Evolutionary conservation across 129 eudicot species (phyloP), one percentile per base, ranked within the genome.

Genomic region (Scalesia atractyloides): DNA sequence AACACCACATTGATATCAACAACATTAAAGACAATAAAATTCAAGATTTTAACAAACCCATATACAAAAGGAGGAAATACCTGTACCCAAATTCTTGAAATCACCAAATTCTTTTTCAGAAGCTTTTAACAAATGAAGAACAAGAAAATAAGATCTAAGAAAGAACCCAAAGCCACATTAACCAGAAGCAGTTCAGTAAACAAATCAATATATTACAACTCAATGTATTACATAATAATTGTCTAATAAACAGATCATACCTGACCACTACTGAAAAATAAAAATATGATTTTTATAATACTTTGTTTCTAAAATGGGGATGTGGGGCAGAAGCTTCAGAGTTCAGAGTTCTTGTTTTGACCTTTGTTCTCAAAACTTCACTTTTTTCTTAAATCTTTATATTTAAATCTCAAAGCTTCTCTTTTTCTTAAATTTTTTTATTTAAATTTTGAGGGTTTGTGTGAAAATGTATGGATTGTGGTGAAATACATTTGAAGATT

Each of bases 21-120:
- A 64, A 64, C 9, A 64, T 39, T 19, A 16, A 64, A 64, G 52
- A 64, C 9, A 9, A 64, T 5, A 44, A 56, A 51, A 57, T 71
- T 41, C 39, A 71, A 71, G 66, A 36, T 34, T 71, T 71, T 52
- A 56, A 57, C 66, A 71, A 71, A 77, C 64, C 81, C 65, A 72
- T 34, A 51, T 24, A 47, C 64, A 53, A 78, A 72, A 78, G n/a
- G n/a, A n/a, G 47, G 22, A 69, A 50, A 53, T 60, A 66, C 73
- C 68, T 66, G 66, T 77, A 41, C 39, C 44, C 59, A 62, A 37
- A 16, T 65, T 71, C 61, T 41, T 43, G 73, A 72, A 36, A 1
- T 16, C 24, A 69, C 37, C 34, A 30, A 30, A 4, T 30, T 30
- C 34, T 30, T 30, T 30, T 2, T 30, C 34, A 30, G 5, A 24